phyloP scores from a whole-genome alignment of 108 stramenopile genomes.

The Stephanodiscus minutulus region DNA sequence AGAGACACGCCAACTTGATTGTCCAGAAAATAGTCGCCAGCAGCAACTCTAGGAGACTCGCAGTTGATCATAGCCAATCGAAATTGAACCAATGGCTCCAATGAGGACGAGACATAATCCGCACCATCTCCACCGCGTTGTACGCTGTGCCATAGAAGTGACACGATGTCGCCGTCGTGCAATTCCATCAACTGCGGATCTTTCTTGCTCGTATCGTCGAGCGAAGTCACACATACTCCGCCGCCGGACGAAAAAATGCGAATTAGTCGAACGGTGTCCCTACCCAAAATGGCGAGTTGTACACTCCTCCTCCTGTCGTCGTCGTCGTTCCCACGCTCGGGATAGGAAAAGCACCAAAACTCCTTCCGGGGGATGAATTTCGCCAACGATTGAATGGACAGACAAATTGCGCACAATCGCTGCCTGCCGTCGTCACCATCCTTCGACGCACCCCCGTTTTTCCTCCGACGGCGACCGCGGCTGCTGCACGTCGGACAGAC shows the following conservation, averaged over 20 bases:
- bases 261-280: slow-evolving; percentile 7
- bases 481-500: neutral
- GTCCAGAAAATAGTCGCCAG: neutral
- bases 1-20: neutral
- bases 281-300: neutral
- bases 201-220: neutral
- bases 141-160: slow-evolving; percentile 14
- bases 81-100: slow-evolving; percentile 25
- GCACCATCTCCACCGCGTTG: neutral
- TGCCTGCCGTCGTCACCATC: neutral
- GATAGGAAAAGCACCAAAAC: slow-evolving; percentile 19
- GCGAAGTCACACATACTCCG: neutral
- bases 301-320: neutral
- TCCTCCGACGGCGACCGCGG: neutral
- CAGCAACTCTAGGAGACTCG: neutral
- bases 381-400: slow-evolving; percentile 23
- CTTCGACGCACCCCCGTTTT: too few relatives aligned
- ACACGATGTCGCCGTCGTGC: slow-evolving; percentile 19
- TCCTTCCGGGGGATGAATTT: slow-evolving; percentile 28
- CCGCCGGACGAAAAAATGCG: neutral
- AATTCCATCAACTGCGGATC: slow-evolving; percentile 7
- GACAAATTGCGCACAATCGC: slow-evolving; percentile 7
- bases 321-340: neutral
- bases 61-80: neutral
- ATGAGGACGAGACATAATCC: neutral